Percentiles rank a stretch among this genome's conserved stretches.
These are phyloP conservation scores for Metarhizium humberi DNA, from an alignment of 2,329 filamentous ascomycete species.

Conservation along the genomic window DNA sequence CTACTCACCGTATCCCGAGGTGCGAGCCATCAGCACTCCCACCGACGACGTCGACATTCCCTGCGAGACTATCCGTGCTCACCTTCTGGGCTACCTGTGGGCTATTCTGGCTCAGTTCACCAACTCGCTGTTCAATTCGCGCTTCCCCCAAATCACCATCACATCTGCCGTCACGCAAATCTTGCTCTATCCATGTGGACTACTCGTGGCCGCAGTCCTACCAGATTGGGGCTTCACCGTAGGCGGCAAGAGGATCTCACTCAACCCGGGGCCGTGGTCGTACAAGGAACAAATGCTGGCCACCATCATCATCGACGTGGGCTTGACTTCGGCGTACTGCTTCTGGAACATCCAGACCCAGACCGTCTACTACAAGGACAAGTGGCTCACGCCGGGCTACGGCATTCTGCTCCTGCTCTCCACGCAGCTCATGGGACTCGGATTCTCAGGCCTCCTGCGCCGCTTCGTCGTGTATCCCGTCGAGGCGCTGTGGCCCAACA, in stretches of 20 bases:
- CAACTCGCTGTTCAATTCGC: constrained; percentile 8
- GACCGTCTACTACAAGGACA: constrained; percentile 22
- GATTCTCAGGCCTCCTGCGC: constrained; percentile 22
- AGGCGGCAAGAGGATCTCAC: constrained; percentile 18
- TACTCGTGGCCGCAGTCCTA: constrained; percentile 26
- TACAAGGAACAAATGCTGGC: constrained; percentile 34
- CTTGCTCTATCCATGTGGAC: constrained; percentile 29
- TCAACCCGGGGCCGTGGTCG: constrained; percentile 32
- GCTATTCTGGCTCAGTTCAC: constrained; percentile 9
- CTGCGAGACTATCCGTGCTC: constrained; percentile 19
- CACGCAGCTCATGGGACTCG: constrained; percentile 23
- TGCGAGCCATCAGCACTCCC: constrained; percentile 16
- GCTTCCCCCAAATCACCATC: constrained; percentile 7
- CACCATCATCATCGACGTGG: constrained; percentile 24
- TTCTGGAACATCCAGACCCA: constrained; percentile 14
- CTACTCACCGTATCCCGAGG: constrained; percentile 17
- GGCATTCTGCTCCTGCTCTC: constrained; percentile 20
- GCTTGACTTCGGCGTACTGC: constrained; percentile 9
- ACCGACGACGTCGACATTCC: constrained; percentile 18
- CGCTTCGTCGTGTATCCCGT: constrained; percentile 26
- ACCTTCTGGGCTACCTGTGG: constrained; percentile 19
- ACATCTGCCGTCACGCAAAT: constrained; percentile 24
- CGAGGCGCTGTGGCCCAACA: constrained; percentile 22
- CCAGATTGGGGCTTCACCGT: constrained; percentile 33
- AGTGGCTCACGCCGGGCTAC: constrained; percentile 20